phyloP scores from a whole-genome alignment of 805 yeast genomes.

The Clavispora vitiphila region DNA sequence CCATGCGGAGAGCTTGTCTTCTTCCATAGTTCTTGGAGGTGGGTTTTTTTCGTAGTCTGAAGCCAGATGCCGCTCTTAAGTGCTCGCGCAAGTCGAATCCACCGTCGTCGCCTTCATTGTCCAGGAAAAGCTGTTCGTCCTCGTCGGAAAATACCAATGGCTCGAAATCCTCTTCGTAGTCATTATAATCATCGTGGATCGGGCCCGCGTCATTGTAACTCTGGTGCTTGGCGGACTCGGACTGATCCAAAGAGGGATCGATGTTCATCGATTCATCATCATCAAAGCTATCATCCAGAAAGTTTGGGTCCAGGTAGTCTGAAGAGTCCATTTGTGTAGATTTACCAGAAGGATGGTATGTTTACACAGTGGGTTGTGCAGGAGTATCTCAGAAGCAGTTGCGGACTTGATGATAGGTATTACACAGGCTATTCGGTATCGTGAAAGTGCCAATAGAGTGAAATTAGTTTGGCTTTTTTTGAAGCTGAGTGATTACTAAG shows the following conservation, averaged over 20 bases:
- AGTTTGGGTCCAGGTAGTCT: not conserved
- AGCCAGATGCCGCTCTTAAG: slow-evolving; percentile 62
- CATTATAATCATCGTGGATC: not conserved
- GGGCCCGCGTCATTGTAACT: not conserved
- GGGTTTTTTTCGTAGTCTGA: slow-evolving; percentile 41
- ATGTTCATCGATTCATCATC: not conserved
- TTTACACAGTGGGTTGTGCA: slow-evolving; percentile 1
- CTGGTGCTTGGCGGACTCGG: not conserved
- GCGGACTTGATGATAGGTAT: not conserved
- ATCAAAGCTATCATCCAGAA: not conserved
- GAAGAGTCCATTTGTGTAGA: not conserved
- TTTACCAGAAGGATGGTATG: not conserved
- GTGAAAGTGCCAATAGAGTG: too few relatives aligned
- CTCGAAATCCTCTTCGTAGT: slow-evolving; percentile 12
- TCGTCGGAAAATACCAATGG: slow-evolving; percentile 20
- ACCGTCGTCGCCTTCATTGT: slow-evolving; percentile 33
- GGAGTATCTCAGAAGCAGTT: not conserved
- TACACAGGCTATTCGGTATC: not conserved
- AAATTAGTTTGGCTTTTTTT: too few relatives aligned
- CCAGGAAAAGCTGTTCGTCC: slow-evolving; percentile 17
- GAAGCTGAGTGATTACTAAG: too few relatives aligned
- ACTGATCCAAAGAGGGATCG: not conserved
- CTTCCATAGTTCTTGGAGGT: slow-evolving; percentile 32
- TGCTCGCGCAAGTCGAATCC: slow-evolving; percentile 55
- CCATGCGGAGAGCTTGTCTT: slow-evolving; percentile 28